A percentile compares a stretch with the other conserved stretches of the same genome.
Evolutionary conservation across 805 yeast genomes (phyloP).

Genomic region (Nakazawaea ambrosiae): DNA sequence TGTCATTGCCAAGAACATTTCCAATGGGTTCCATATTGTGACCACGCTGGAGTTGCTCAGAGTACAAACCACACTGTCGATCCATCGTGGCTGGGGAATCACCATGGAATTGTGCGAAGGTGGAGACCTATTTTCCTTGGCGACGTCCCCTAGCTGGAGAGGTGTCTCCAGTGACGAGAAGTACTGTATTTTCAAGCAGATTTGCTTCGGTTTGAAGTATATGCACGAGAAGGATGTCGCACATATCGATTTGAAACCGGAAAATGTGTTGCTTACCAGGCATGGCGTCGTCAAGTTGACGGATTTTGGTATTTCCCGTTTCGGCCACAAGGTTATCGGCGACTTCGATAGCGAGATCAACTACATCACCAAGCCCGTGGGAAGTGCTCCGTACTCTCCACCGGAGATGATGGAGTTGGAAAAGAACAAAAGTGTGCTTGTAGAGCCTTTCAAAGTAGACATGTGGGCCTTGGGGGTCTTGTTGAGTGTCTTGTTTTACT

Average conservation of each 20-base stretch:
- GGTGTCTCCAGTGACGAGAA: constrained; percentile 42
- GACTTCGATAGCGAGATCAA: constrained; percentile 37
- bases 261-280: constrained; percentile 53
- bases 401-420: constrained; percentile 63
- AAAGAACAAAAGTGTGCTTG: constrained; percentile 21
- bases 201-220: constrained; percentile 52
- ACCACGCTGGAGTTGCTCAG: constrained; percentile 47
- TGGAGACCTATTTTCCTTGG: constrained; percentile 54
- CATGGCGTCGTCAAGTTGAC: constrained; percentile 62
- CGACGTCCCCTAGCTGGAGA: constrained; percentile 56
- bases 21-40: constrained; percentile 55
- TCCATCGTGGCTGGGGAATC: constrained; percentile 73
- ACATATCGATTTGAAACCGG: constrained; percentile 73
- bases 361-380: constrained; percentile 42
- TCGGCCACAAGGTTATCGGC: constrained; percentile 48
- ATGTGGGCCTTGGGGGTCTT: constrained; percentile 69
- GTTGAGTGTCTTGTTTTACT: constrained; percentile 51
- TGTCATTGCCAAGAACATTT: constrained; percentile 47
- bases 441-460: constrained; percentile 63
- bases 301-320: constrained; percentile 72
- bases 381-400: constrained; percentile 77
- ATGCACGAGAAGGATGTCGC: constrained; percentile 62
- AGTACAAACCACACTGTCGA: constrained; percentile 44
- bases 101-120: constrained; percentile 55
- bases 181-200: constrained; percentile 63